Percentiles rank a stretch among this genome's conserved stretches.
Conservation (phyloP, 257 asterid species). For the Petrea volubilis region DNA sequence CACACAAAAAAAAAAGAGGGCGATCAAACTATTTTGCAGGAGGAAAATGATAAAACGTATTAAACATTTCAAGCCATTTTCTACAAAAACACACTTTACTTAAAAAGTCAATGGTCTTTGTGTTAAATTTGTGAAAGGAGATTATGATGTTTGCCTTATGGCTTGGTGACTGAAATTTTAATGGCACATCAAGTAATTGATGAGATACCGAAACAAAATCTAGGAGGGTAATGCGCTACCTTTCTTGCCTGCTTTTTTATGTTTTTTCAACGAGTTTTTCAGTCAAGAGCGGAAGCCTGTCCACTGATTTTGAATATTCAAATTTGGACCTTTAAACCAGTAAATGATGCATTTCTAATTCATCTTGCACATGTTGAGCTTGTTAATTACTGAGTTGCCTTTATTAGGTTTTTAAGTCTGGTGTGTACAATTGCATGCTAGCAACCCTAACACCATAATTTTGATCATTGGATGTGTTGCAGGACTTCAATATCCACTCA, state of each 20-base stretch:
- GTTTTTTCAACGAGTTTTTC: neutral
- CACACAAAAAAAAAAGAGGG: no score
- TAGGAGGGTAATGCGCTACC: neutral
- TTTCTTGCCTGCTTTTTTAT: neutral
- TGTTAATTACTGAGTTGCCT: neutral
- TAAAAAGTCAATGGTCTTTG: neutral
- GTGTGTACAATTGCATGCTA: neutral
- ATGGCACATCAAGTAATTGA: neutral
- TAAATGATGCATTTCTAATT: neutral
- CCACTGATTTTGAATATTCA: neutral
- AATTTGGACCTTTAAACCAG: neutral
- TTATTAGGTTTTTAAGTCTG: neutral
- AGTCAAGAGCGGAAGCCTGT: neutral
- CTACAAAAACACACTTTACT: neutral
- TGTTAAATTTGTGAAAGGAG: neutral
- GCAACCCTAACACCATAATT: neutral
- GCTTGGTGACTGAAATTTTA: neutral
- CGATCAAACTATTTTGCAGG: neutral
- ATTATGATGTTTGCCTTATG: neutral
- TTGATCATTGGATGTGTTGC: conserved; percentile 8
- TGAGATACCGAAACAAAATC: neutral
- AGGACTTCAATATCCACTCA: conserved; percentile 28
- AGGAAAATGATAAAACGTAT: neutral
- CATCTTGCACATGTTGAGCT: neutral
- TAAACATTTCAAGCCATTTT: neutral